A percentile compares a stretch with the other conserved stretches of the same genome.
phyloP scores from a whole-genome alignment of 1,284 basidiomycete genomes.

The Apiotrichum brassicae region DNA sequence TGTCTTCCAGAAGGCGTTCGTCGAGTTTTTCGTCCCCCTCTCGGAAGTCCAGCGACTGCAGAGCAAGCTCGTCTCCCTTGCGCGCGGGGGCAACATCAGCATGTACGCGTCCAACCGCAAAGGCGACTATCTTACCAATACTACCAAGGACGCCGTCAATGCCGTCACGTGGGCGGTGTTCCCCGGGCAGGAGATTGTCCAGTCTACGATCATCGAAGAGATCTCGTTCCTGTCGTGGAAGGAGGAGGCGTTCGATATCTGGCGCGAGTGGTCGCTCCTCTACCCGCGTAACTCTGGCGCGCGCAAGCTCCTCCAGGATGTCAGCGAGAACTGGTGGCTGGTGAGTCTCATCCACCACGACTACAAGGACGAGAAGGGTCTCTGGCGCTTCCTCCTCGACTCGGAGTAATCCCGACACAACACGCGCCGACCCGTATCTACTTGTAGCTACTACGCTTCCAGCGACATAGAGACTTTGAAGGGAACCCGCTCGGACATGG shows the following conservation, averaged over 20 bases:
- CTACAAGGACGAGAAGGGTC: slow-evolving; percentile 69
- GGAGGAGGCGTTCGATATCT: slow-evolving; percentile 96
- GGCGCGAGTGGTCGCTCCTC: slow-evolving; percentile 87
- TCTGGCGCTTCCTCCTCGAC: slow-evolving; percentile 75
- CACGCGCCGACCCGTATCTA: too few species aligned
- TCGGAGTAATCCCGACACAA: too few species aligned
- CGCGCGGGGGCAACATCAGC: slow-evolving; percentile 54
- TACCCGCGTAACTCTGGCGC: slow-evolving; percentile 72
- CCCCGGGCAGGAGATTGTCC: slow-evolving; percentile 94
- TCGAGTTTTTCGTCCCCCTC: slow-evolving; percentile 81
- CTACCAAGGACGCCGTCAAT: slow-evolving; percentile 84
- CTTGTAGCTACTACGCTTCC: too few species aligned
- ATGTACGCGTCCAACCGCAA: slow-evolving; percentile 77
- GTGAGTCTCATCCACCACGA: slow-evolving; percentile 93
- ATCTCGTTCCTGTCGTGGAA: slow-evolving; percentile 98
- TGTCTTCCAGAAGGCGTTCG: slow-evolving; percentile 96
- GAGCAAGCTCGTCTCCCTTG: slow-evolving; percentile 32
- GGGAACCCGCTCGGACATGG: background rate
- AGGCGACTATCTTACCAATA: slow-evolving; percentile 91
- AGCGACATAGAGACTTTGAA: background rate
- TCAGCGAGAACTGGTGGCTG: slow-evolving; percentile 76
- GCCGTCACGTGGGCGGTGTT: slow-evolving; percentile 99
- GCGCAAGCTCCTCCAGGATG: slow-evolving; percentile 62
- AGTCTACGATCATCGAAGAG: slow-evolving; percentile 96
- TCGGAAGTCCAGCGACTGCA: slow-evolving; percentile 62